phyloP scores from a whole-genome alignment of 2,329 filamentous ascomycete genomes.

The Pseudogymnoascus sp. region DNA sequence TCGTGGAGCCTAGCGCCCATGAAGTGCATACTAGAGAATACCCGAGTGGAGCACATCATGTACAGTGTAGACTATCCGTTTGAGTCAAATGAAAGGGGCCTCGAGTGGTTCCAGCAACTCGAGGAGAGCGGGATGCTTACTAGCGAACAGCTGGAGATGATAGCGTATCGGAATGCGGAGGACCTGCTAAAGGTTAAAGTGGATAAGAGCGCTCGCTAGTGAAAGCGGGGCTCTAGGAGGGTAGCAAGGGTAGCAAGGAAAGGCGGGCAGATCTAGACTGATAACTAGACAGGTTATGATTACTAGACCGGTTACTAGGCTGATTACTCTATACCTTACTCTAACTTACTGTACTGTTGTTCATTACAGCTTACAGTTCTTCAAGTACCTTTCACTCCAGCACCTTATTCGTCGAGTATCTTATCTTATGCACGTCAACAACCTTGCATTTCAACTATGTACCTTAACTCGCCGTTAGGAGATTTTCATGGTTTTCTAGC shows the following conservation, averaged over 20 bases:
- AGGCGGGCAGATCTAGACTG: not conserved
- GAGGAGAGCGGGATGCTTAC: constrained; percentile 42
- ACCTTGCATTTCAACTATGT: not conserved
- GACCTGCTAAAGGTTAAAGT: constrained; percentile 30
- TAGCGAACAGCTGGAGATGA: constrained; percentile 40
- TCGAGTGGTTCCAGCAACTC: constrained; percentile 41
- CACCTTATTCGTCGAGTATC: not conserved
- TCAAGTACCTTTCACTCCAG: not conserved
- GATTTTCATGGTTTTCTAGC: not conserved
- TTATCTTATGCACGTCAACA: not conserved
- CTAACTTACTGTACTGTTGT: not conserved
- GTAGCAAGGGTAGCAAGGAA: not conserved
- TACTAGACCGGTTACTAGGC: too few relatives aligned
- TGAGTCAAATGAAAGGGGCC: constrained; percentile 39
- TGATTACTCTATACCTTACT: not conserved
- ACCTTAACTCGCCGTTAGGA: not conserved
- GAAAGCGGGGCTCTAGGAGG: not conserved
- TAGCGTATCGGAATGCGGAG: constrained; percentile 46
- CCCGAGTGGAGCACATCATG: constrained; percentile 41
- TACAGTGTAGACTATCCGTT: constrained; percentile 55
- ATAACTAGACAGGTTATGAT: too few relatives aligned
- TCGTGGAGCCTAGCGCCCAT: constrained; percentile 42
- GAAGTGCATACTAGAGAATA: constrained; percentile 33
- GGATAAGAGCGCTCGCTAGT: not conserved
- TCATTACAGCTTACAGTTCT: not conserved